A percentile compares a stretch with the other conserved stretches of the same genome.
Conservation (phyloP, 2,329 filamentous ascomycete species). For the Aspergillus intermedius region DNA sequence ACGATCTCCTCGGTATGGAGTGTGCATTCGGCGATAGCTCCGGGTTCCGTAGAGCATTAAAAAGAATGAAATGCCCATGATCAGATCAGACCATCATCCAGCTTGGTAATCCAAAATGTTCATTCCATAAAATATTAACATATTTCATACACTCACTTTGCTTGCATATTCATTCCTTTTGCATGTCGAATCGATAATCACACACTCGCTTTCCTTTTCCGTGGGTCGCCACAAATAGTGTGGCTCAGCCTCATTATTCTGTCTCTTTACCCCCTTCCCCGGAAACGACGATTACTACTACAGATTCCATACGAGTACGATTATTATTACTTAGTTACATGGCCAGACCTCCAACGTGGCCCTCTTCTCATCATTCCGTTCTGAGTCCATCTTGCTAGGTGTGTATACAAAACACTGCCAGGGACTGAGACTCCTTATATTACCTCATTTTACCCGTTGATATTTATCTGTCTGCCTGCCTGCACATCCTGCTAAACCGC, state of each 20-base stretch:
- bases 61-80: too few species aligned
- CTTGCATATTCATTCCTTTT: too few species aligned
- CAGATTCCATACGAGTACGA: neutral
- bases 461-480: neutral
- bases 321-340: too few species aligned
- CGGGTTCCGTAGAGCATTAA: too few species aligned
- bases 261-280: conserved; percentile 1
- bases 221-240: neutral
- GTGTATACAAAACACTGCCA: neutral
- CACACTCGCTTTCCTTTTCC: neutral
- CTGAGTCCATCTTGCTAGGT: neutral
- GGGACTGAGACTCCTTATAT: neutral
- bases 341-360: conserved; percentile 14
- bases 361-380: conserved; percentile 4
- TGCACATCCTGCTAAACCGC: neutral
- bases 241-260: conserved; percentile 12
- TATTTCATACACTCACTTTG: too few species aligned
- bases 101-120: too few species aligned
- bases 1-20: too few species aligned
- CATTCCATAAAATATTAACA: too few species aligned
- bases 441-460: neutral
- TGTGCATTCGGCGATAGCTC: too few species aligned
- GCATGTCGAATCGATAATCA: too few species aligned
- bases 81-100: too few species aligned
- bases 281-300: neutral